Base-by-base conservation (phyloP, 1,139 yeast genomes). In the Debaryomyces sp. region DNA sequence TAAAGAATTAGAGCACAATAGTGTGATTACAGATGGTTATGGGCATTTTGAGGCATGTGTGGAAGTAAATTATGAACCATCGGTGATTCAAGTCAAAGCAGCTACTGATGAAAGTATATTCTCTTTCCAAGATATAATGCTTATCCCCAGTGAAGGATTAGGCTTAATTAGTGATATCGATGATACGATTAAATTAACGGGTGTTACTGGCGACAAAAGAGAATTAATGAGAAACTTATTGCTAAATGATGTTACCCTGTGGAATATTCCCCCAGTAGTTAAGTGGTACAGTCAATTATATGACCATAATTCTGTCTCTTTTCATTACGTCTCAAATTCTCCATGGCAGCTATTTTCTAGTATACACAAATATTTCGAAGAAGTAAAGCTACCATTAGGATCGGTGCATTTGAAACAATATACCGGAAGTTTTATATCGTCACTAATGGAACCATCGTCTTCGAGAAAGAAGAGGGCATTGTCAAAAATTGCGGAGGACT, bases 281-380 rank as follows among this genome's bases (percentile, higher is more conserved):
- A 73, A 77, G 27, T 90, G 96, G 92, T 90, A 82, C 62, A 50
- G 50, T 62, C 73, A 41, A 59, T 68, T 55, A 59, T 84, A 54
- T 56, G 66, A 70, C 41, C 42, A 54, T 5, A 44, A 58, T 10
- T 75, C 81, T 5, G 77, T 87, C 9, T 73, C 83, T 29, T 85
- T 89, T 61, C 97, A 91, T 63, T 95, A 94, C 62, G 98, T 95
- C 1, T 91, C 97, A 5, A 95, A 95, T 65, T 86, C 96, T 1
- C 99, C 99, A 0, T 88, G 96, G 84, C 98, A 92, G 65, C 69
- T 94, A 32, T 91, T 77, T 64, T 79, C 85, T 9, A 77, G 85
- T 6, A 79, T 94, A 43, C 62, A 73, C 17, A 81, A 83, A 44
- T 94, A 85, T 66, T 71, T 87, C 60, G 63, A 71, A 32, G 62